These are phyloP conservation scores for Arthroderma sp. DNA, from an alignment of 2,329 filamentous ascomycete genomes.

Conservation along the genomic window DNA sequence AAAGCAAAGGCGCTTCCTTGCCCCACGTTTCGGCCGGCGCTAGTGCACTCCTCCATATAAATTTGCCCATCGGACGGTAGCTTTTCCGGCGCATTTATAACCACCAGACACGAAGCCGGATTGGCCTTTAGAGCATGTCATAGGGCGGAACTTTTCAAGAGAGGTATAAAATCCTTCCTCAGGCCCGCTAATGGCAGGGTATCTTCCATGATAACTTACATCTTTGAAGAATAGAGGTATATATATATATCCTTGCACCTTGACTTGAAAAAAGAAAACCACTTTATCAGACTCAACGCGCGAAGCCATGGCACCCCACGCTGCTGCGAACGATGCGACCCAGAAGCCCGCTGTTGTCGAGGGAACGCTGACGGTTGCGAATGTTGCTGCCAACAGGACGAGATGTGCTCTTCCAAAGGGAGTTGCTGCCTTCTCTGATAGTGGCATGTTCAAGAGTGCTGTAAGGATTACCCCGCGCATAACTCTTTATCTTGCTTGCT, in stretches of 20 bases:
- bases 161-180: background rate
- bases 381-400: constrained; percentile 54
- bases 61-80: background rate
- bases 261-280: too few relatives aligned
- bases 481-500: too few relatives aligned
- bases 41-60: background rate
- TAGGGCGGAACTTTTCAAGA: background rate
- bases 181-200: background rate
- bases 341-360: background rate
- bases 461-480: constrained; percentile 33
- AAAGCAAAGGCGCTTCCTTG: constrained; percentile 1
- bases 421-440: constrained; percentile 63
- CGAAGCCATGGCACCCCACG: background rate
- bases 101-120: background rate
- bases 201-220: background rate
- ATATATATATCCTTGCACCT: too few relatives aligned
- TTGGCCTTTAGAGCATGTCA: background rate
- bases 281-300: background rate
- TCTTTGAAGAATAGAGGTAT: background rate
- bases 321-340: background rate
- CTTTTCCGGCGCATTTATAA: background rate
- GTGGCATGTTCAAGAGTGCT: constrained; percentile 70
- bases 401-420: constrained; percentile 64
- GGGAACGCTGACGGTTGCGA: constrained; percentile 47
- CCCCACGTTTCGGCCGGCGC: background rate